Evolutionary conservation across 208 protist genomes (phyloP).

Genomic region (Leptomonas pyrrhocoris): DNA sequence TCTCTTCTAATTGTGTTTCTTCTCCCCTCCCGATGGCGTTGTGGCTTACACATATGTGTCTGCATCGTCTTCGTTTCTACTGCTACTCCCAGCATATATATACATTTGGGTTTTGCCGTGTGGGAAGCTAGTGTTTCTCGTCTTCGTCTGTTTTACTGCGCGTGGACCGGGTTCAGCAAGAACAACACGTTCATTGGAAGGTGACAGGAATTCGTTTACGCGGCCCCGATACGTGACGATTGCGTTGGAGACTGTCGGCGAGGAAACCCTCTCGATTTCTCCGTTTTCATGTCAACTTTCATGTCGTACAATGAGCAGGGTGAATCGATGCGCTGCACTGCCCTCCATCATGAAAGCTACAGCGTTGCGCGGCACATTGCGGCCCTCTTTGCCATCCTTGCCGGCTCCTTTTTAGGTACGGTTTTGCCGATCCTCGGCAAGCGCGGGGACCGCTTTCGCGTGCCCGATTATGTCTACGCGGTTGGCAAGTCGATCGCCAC

Average conservation of each 20-base stretch:
- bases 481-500: slow-evolving; percentile 60
- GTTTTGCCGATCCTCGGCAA: slow-evolving; percentile 55
- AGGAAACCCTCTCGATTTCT: neutral
- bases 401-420: slow-evolving; percentile 39
- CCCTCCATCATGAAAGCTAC: slow-evolving; percentile 17
- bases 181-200: too few relatives aligned
- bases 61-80: too few relatives aligned
- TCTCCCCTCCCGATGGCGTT: too few relatives aligned
- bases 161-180: too few relatives aligned
- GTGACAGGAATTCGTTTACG: too few relatives aligned
- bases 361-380: slow-evolving; percentile 24
- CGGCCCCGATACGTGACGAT: too few relatives aligned
- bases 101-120: too few relatives aligned
- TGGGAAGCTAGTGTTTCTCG: too few relatives aligned
- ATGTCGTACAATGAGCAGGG: slow-evolving; percentile 3
- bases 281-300: slow-evolving; percentile 1
- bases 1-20: too few relatives aligned
- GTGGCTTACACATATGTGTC: too few relatives aligned
- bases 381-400: slow-evolving; percentile 24
- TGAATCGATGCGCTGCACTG: slow-evolving; percentile 3
- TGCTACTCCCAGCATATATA: too few relatives aligned
- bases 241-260: neutral
- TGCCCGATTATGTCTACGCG: slow-evolving; percentile 46
- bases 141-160: too few relatives aligned
- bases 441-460: slow-evolving; percentile 31